These are phyloP conservation scores for Lonicera japonica DNA, from an alignment of 129 eudicot genomes.

Conservation along the genomic window DNA sequence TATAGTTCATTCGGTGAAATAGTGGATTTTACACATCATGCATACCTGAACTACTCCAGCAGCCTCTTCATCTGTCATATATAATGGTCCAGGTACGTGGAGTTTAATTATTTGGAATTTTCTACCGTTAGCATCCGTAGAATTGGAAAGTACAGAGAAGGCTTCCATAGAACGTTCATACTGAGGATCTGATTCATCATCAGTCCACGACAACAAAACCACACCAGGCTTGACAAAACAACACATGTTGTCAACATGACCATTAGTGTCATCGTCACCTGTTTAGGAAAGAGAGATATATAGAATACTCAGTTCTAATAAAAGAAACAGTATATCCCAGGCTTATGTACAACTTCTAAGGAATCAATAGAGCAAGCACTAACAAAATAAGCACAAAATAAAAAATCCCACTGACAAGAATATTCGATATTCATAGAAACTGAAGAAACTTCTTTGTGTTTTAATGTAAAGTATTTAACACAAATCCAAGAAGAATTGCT, in stretches of 20 bases:
- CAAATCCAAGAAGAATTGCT: not conserved
- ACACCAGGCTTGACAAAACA: conserved; percentile 93
- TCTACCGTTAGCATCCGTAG: conserved; percentile 75
- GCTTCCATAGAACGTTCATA: conserved; percentile 77
- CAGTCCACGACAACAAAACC: conserved; percentile 81
- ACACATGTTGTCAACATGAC: conserved; percentile 93
- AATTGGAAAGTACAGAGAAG: conserved; percentile 49
- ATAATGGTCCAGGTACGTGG: conserved; percentile 89
- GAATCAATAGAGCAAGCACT: not conserved
- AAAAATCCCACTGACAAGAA: not conserved
- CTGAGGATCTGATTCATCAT: conserved; percentile 85
- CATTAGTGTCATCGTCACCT: conserved; percentile 98
- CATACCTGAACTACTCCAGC: conserved; percentile 65
- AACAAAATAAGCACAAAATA: not conserved
- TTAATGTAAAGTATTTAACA: not conserved
- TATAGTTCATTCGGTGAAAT: not conserved
- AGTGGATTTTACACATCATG: not conserved
- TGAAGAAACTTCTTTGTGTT: not conserved
- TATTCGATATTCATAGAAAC: not conserved
- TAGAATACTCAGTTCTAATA: not conserved
- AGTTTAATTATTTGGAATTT: conserved; percentile 70
- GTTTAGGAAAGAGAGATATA: conserved; percentile 7
- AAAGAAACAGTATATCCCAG: not conserved
- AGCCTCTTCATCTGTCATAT: conserved; percentile 86
- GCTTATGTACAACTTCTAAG: conserved; percentile 3